These are phyloP conservation scores for Azolla pinnata DNA, from an alignment of 75 land plant species.

Conservation along the genomic window DNA sequence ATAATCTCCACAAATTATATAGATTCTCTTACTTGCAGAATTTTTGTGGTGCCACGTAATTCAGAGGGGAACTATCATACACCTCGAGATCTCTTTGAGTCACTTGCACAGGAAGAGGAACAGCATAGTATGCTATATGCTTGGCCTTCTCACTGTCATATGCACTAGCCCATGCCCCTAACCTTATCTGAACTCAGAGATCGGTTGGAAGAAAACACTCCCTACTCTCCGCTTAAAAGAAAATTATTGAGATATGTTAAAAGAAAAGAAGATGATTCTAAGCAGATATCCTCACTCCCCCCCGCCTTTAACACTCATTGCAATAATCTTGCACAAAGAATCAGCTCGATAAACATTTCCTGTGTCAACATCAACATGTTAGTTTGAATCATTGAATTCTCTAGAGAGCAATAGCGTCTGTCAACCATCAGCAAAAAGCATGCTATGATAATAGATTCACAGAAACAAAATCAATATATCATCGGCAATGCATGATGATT, in stretches of 20 bases:
- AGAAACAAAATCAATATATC: not conserved
- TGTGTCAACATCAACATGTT: conserved; percentile 5
- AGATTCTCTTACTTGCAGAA: conserved; percentile 8
- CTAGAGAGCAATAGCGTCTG: not conserved
- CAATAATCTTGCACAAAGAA: not conserved
- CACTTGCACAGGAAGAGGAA: conserved; percentile 3
- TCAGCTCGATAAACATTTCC: not conserved
- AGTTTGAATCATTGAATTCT: not conserved
- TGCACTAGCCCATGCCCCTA: not conserved
- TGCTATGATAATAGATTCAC: not conserved
- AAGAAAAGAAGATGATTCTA: not conserved
- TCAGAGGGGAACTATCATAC: not conserved
- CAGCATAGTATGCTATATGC: not conserved
- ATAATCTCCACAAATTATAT: not conserved
- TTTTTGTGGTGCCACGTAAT: not conserved
- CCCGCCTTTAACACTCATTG: not conserved
- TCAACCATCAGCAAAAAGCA: not conserved
- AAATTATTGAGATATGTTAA: no score
- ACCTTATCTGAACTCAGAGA: not conserved
- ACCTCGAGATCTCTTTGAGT: not conserved
- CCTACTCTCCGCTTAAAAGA: conserved; percentile 8
- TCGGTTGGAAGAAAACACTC: not conserved
- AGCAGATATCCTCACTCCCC: not conserved
- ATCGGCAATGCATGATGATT: not conserved
- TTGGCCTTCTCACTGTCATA: not conserved